These are phyloP conservation scores for Microcyclosporella mali DNA, from an alignment of 2,329 filamentous ascomycete species.

Conservation along the genomic window DNA sequence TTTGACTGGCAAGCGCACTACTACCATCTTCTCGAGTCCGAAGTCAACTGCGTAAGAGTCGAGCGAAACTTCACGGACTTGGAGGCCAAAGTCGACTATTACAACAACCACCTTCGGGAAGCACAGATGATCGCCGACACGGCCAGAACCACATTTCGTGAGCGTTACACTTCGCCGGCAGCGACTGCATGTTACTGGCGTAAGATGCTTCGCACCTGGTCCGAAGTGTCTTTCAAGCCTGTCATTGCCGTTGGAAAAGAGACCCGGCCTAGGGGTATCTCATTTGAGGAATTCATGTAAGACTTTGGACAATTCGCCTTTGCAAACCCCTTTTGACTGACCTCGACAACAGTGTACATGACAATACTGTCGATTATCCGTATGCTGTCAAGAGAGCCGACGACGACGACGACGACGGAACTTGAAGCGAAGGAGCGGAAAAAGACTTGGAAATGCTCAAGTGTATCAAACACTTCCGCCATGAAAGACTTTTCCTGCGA, in stretches of 20 bases:
- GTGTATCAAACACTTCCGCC: too few species aligned
- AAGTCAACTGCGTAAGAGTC: constrained; percentile 23
- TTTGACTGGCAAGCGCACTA: constrained; percentile 26
- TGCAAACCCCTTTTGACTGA: too few species aligned
- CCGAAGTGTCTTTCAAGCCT: constrained; percentile 20
- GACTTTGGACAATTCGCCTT: too few species aligned
- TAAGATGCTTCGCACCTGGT: constrained; percentile 21
- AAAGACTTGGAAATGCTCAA: too few species aligned
- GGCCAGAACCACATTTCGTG: constrained; percentile 14
- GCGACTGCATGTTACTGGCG: constrained; percentile 30
- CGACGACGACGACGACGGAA: too few species aligned
- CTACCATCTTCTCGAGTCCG: constrained; percentile 22
- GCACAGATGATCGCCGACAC: constrained; percentile 19
- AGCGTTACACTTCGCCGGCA: constrained; percentile 23
- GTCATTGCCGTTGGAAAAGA: constrained; percentile 5
- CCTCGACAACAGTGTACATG: too few species aligned
- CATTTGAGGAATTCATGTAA: constrained; percentile 20
- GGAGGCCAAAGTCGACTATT: constrained; percentile 20
- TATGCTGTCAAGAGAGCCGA: too few species aligned
- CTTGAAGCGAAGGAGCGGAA: too few species aligned
- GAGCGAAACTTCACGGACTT: constrained; percentile 22
- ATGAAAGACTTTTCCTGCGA: too few species aligned
- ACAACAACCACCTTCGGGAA: constrained; percentile 15
- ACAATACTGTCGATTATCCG: too few species aligned
- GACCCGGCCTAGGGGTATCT: constrained; percentile 15